Conservation (phyloP, 768 basidiomycete species). For the Boletus pseudopeckii region DNA sequence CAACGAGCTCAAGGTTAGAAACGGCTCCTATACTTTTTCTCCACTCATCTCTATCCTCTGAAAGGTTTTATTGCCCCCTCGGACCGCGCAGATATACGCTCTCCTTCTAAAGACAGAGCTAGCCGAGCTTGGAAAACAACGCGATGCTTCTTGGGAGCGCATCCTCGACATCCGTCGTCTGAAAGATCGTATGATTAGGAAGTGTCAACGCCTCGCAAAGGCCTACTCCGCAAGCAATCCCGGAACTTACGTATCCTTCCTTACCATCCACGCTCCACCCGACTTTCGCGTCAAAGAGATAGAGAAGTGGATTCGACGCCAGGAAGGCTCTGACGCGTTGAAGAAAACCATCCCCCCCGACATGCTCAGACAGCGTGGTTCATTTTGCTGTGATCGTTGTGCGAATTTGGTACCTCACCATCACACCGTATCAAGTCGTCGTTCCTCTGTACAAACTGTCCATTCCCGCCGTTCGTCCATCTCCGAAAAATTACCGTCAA, state of each 20-base stretch:
- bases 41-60: slow-evolving; percentile 6
- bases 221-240: slow-evolving; percentile 38
- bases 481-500: slow-evolving; percentile 18
- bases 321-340: slow-evolving; percentile 30
- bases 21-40: neutral
- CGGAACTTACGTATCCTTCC: slow-evolving; percentile 47
- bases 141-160: slow-evolving; percentile 59
- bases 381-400: slow-evolving; percentile 34
- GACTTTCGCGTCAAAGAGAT: slow-evolving; percentile 78
- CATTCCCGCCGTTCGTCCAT: slow-evolving; percentile 27
- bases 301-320: slow-evolving; percentile 70
- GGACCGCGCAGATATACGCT: slow-evolving; percentile 62
- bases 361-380: slow-evolving; percentile 24
- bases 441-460: slow-evolving; percentile 23
- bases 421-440: slow-evolving; percentile 27
- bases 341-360: slow-evolving; percentile 22
- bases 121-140: slow-evolving; percentile 57
- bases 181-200: slow-evolving; percentile 81
- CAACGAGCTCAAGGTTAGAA: slow-evolving; percentile 64
- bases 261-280: slow-evolving; percentile 62
- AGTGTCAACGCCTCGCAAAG: slow-evolving; percentile 64
- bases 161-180: slow-evolving; percentile 72
- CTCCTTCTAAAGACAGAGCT: slow-evolving; percentile 62
- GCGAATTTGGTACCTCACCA: slow-evolving; percentile 34
- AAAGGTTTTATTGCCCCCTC: slow-evolving; percentile 67